Evolutionary conservation across 2,329 filamentous ascomycete species (phyloP).

Genomic region (Aspergillus sp.): DNA sequence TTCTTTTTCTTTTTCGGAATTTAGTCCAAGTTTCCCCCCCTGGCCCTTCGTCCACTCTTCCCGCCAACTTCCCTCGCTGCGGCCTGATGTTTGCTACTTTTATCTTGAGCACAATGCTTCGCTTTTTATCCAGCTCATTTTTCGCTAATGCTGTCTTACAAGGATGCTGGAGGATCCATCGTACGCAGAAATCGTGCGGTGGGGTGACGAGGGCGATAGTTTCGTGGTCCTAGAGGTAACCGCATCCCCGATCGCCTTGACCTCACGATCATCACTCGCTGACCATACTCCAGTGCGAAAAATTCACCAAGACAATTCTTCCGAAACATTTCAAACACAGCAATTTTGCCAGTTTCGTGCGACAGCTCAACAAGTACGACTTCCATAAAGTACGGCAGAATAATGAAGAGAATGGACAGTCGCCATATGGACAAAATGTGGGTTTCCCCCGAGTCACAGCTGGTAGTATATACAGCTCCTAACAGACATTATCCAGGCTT

Average conservation of each 20-base stretch:
- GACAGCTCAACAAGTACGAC: constrained; percentile 95
- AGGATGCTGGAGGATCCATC: constrained; percentile 97
- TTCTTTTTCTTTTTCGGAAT: constrained; percentile 10
- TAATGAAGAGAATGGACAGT: constrained; percentile 80
- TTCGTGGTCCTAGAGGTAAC: constrained; percentile 94
- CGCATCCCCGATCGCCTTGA: constrained; percentile 17
- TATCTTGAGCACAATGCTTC: not conserved
- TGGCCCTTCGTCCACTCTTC: constrained; percentile 6
- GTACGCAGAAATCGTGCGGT: constrained; percentile 88
- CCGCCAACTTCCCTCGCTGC: constrained; percentile 7
- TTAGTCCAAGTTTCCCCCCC: constrained; percentile 6
- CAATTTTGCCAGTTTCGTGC: constrained; percentile 96
- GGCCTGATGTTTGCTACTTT: constrained; percentile 2
- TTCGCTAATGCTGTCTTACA: constrained; percentile 18
- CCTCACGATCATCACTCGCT: constrained; percentile 7
- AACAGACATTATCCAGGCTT: constrained; percentile 58
- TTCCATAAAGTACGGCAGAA: constrained; percentile 97
- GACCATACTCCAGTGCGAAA: constrained; percentile 72
- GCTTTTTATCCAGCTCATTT: not conserved
- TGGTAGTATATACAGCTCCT: constrained; percentile 5
- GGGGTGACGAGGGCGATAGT: constrained; percentile 91
- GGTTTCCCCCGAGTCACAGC: constrained; percentile 9
- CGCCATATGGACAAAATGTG: constrained; percentile 78
- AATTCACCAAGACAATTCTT: constrained; percentile 94
- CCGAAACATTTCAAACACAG: constrained; percentile 99